Base-by-base conservation (phyloP, 208 protist species). In the Wallacemonas sp. region DNA sequence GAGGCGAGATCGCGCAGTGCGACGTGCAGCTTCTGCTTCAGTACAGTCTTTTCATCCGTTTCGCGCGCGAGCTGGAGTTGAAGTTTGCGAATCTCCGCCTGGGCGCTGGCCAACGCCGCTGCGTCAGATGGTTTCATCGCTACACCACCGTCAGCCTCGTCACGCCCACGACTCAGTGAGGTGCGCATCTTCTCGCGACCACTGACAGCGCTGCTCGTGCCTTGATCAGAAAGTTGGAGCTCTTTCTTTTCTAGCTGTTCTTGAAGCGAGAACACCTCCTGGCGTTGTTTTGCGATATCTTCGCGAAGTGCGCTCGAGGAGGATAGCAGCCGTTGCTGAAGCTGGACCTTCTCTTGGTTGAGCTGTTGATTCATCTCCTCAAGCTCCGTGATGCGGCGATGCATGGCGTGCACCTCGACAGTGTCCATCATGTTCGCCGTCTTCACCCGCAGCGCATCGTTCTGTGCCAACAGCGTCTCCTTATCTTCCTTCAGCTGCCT, bases 221-320 rank as follows among this genome's bases (percentile, higher is more conserved):
- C 45, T 70, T 66, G 77, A 15, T 82, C 77, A 34, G 68, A 34
- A 30, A 75, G 64, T 54, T 83, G 76, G 27, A 75, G 22, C 33
- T 85, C 80, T 55, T 79, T 73, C 42, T 70, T 68, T 9, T 55
- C 24, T 17, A 89, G 61, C 30, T 42, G 41, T 8, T 85, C 80
- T 28, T 84, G 64, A 44, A 91, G 70, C 22, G 63, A 51, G 21
- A 86, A 47, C 12, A 82, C 28, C 59, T 91, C 80, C 9, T 58
- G 64, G 12, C 82, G 75, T 44, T 81, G 76, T 44, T 79, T 54
- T 2, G 72, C 72, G 9, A 94, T 47, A 49, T 90, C 88, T n/a
- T 87, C 88, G 17, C 88, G 84, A n/a, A 90, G 64, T 4, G 65
- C 38, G 2, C 75, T 55, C 5, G 82, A 83, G 44, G 74, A 75